Evolutionary conservation across 2,329 filamentous ascomycete genomes (phyloP), one percentile per base, ranked within the genome.

Genomic region (Bimuria novae-zelandiae): DNA sequence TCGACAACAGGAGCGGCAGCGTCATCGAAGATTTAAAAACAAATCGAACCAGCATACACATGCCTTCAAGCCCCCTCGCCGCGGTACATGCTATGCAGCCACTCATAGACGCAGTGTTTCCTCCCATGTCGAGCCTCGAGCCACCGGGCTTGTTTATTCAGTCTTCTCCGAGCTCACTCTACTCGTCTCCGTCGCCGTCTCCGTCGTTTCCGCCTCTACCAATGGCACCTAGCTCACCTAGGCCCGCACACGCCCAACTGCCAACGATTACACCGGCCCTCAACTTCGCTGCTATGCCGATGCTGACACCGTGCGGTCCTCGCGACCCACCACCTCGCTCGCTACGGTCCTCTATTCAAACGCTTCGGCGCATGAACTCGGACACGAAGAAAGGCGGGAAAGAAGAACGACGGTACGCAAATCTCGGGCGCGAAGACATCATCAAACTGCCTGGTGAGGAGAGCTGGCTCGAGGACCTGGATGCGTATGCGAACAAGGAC

Each of bases 281-380:
- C 16, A 60, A 69, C 53, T 65, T 70, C 40, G 41, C 51, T 3
- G 47, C 54, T 36, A 56, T 69, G 37, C 69, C 68, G 0, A 59
- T 49, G 1, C 61, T 72, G 1, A 22, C 39, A 0, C 63, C 58
- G 0, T 45, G 46, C 14, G 68, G 67, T 1, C 75, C 76, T 0
- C 71, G 75, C 40, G 51, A 56, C 1, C 65, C 64, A 7, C 73
- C 76, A 2, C 67, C 71, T 1, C 69, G 69, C 48, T 69, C 70
- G 11, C 60, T 78, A 4, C 69, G 75, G 12, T 67, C 69, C 27
- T 74, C 73, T 7, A 74, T 77, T 36, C 67, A 67, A 53, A 71
- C 70, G 16, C 64, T 79, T 3, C 64, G 77, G 5, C 68, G 76
- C 17, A 77, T 77, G 76, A 78, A 79, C 57, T 75, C 71, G 22